Evolutionary conservation across 176 grass and related monocot species (phyloP).

Genomic region (Rhynchospora breviuscula): DNA sequence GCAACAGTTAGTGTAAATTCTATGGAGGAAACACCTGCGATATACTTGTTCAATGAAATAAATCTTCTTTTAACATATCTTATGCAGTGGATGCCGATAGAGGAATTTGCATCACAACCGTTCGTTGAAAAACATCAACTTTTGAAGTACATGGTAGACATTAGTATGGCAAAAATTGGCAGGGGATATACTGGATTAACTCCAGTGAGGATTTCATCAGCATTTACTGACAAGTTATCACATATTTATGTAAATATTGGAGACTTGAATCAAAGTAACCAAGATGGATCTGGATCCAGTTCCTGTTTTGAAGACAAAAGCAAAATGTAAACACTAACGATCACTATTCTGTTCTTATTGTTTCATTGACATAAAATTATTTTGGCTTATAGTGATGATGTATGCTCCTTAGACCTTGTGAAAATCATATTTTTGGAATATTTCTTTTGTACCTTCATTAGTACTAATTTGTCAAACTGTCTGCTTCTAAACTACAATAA

Average conservation of each 20-base stretch:
- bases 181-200: constrained; percentile 71
- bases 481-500: background rate
- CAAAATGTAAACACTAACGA: background rate
- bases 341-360: background rate
- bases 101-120: constrained; percentile 73
- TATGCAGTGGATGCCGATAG: constrained; percentile 86
- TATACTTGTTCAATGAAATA: background rate
- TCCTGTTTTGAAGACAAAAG: background rate
- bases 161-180: constrained; percentile 62
- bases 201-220: constrained; percentile 56
- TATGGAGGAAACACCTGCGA: background rate
- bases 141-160: constrained; percentile 62
- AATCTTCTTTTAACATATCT: constrained; percentile 1
- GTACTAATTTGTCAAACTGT: background rate
- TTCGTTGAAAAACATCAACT: constrained; percentile 81
- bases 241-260: constrained; percentile 62
- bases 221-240: constrained; percentile 43
- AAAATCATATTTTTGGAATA: background rate
- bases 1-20: background rate
- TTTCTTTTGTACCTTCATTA: background rate
- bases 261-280: constrained; percentile 35
- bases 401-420: background rate
- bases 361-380: background rate
- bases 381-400: background rate
- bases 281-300: constrained; percentile 5